Conservation (phyloP, 2,329 filamentous ascomycete species). For the Aspergillus spinulosporus region DNA sequence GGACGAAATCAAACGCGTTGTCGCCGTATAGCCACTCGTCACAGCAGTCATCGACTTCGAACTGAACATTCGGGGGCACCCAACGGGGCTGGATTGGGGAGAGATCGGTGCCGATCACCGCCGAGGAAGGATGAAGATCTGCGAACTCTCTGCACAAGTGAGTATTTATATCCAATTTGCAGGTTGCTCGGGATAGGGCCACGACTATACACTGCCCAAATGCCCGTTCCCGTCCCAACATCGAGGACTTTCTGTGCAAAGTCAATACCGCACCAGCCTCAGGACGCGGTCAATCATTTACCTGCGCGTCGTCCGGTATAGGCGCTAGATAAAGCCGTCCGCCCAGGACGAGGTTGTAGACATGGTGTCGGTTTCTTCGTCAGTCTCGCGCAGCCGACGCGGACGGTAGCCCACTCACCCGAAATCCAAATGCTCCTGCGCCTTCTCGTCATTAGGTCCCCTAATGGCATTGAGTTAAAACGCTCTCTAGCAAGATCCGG, state of each 20-base stretch:
- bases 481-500: background rate
- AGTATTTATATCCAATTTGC: background rate
- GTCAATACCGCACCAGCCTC: background rate
- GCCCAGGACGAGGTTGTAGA: conserved; percentile 37
- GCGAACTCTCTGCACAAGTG: conserved; percentile 28
- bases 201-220: conserved; percentile 23
- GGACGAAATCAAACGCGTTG: conserved; percentile 45
- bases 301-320: conserved; percentile 12
- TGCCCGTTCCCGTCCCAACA: conserved; percentile 25
- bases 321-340: conserved; percentile 34
- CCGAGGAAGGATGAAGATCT: conserved; percentile 39
- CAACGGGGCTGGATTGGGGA: conserved; percentile 52
- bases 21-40: conserved; percentile 41
- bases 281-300: background rate
- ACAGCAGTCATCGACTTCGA: conserved; percentile 48
- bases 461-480: background rate
- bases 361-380: conserved; percentile 36
- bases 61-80: conserved; percentile 49
- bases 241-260: conserved; percentile 22
- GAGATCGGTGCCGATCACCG: conserved; percentile 50
- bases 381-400: background rate
- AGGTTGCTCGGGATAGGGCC: background rate
- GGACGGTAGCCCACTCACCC: conserved; percentile 1
- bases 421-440: conserved; percentile 29
- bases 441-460: conserved; percentile 26